Evolutionary conservation across 192 early-diverging fungal species (phyloP).

Genomic region (Lobulomyces angularis): DNA sequence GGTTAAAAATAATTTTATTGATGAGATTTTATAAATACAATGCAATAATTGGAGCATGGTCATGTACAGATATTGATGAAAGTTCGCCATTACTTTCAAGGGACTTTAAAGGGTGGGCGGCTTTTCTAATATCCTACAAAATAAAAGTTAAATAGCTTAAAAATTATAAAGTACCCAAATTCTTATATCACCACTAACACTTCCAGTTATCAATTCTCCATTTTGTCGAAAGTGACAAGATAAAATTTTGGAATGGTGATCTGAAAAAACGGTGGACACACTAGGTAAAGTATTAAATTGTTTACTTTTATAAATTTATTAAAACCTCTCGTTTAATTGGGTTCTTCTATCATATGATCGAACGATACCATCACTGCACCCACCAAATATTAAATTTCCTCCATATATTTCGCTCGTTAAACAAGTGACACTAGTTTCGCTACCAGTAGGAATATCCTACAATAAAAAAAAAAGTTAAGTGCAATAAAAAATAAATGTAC

Average conservation of each 20-base stretch:
- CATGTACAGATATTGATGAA: constrained; percentile 44
- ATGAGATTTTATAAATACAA: constrained; percentile 22
- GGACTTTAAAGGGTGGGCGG: constrained; percentile 24
- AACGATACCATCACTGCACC: constrained; percentile 62
- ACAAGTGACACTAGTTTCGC: constrained; percentile 41
- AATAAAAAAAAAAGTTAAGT: background rate
- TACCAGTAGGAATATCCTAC: constrained; percentile 46
- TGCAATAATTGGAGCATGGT: constrained; percentile 43
- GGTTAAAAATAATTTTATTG: no score
- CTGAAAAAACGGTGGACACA: constrained; percentile 26
- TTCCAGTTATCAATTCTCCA: constrained; percentile 56
- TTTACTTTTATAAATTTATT: no score
- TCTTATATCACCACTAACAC: constrained; percentile 21
- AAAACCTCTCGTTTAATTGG: constrained; percentile 22
- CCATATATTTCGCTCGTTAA: constrained; percentile 49
- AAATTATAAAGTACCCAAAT: constrained; percentile 21
- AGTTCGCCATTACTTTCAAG: constrained; percentile 28
- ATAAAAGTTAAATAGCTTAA: constrained; percentile 51
- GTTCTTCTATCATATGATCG: constrained; percentile 57
- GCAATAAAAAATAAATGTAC: constrained; percentile 16
- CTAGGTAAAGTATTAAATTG: background rate
- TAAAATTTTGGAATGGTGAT: constrained; percentile 49
- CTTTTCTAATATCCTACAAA: constrained; percentile 34
- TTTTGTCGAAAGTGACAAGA: constrained; percentile 39
- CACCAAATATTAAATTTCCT: constrained; percentile 55